phyloP scores from a whole-genome alignment of 371 early-diverging fungal species.

The Actinomortierella ambigua region DNA sequence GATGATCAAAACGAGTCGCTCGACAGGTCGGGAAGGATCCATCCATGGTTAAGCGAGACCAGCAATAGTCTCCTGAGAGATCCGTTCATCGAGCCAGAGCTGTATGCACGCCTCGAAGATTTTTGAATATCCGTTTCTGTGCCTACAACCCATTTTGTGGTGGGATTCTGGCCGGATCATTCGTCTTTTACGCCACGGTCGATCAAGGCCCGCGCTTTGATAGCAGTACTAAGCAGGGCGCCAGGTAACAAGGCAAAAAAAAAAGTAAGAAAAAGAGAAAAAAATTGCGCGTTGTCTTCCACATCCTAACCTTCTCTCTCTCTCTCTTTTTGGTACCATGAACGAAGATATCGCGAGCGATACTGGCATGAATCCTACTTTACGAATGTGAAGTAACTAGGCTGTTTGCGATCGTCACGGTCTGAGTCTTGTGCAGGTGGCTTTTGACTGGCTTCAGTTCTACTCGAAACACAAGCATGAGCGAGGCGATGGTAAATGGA shows the following conservation, averaged over 20 bases:
- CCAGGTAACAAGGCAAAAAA: too few species aligned
- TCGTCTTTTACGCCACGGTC: conserved; percentile 42
- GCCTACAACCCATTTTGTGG: conserved; percentile 72
- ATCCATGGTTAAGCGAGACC: too few species aligned
- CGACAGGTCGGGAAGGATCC: too few species aligned
- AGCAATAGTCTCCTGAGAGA: too few species aligned
- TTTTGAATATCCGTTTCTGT: conserved; percentile 55
- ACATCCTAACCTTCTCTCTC: too few species aligned
- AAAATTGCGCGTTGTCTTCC: too few species aligned
- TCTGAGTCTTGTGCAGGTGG: conserved; percentile 53
- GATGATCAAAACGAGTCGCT: too few species aligned
- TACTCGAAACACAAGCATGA: conserved; percentile 57
- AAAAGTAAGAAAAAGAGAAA: too few species aligned
- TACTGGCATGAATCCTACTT: conserved; percentile 67
- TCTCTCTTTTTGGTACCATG: too few species aligned
- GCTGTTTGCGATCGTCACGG: conserved; percentile 46
- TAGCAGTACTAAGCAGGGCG: conserved; percentile 49
- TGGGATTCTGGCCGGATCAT: conserved; percentile 55
- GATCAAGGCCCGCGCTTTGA: conserved; percentile 61
- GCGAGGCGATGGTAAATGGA: conserved; percentile 56
- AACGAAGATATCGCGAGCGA: conserved; percentile 59
- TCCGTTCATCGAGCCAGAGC: conserved; percentile 66
- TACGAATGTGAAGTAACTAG: conserved; percentile 51
- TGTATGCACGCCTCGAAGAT: conserved; percentile 61
- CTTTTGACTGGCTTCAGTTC: conserved; percentile 66